Evolutionary conservation across 2,329 filamentous ascomycete genomes (phyloP).

Genomic region (Paramyrothecium roridum): DNA sequence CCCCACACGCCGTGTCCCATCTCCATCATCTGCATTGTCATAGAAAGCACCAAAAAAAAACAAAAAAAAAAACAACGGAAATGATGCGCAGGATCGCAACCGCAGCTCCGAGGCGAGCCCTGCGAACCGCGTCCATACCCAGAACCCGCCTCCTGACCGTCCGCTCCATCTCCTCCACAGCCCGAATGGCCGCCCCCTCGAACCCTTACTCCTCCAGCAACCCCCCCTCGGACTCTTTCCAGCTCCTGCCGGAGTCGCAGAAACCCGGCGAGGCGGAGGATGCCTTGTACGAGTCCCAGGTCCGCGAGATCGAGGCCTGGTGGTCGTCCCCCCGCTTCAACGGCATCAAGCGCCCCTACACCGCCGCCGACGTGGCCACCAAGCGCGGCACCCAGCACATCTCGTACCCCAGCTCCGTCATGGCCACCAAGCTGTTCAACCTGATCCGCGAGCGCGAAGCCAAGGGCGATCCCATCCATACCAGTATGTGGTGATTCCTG

Average conservation of each 20-base stretch:
- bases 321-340: constrained; percentile 82
- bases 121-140: constrained; percentile 13
- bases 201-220: constrained; percentile 25
- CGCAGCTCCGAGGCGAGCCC: constrained; percentile 23
- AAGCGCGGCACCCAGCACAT: constrained; percentile 88
- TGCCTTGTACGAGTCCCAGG: constrained; percentile 76
- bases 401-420: constrained; percentile 86
- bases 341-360: constrained; percentile 90
- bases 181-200: constrained; percentile 22
- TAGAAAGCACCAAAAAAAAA: too few relatives aligned
- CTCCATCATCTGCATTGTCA: too few relatives aligned
- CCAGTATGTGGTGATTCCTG: constrained; percentile 54
- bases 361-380: constrained; percentile 84
- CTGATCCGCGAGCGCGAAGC: constrained; percentile 74
- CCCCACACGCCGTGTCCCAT: not conserved
- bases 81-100: constrained; percentile 31
- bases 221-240: constrained; percentile 71
- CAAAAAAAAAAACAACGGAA: not conserved
- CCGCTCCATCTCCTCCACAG: constrained; percentile 27
- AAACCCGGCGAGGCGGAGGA: constrained; percentile 84
- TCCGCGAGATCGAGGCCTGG: constrained; percentile 85
- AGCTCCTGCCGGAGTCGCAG: constrained; percentile 72
- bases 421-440: constrained; percentile 93
- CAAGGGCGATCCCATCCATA: constrained; percentile 86
- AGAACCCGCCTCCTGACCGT: constrained; percentile 14